Evolutionary conservation across 306 rosid genomes (phyloP), one percentile per base, ranked within the genome.

Genomic region (Echinosophora koreensis): DNA sequence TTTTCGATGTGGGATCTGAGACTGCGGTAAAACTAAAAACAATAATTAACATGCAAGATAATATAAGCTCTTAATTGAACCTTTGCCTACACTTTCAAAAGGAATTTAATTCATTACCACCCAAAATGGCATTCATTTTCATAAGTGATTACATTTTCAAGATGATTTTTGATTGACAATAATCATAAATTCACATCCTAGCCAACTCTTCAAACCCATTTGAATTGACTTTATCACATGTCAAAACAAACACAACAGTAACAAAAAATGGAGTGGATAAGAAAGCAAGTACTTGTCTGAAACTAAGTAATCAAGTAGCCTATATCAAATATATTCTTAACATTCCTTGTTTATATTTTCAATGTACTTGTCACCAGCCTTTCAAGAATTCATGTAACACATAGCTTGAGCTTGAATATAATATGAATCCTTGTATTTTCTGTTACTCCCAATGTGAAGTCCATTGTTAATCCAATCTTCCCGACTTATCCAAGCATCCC

Each of bases 401-500:
- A 95, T 95, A 11, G 97, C 93, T 85, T 92, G 98, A 61, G 92
- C 98, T 84, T 95, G 97, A 81, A 92, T 86, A 73, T 80, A 92
- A 74, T 85, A 87, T 11, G 98, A 92, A 80, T 95, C 98, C 87
- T 90, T 95, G 97, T 92, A 95, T 71, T 95, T 95, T 77, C 83
- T 87, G 69, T 90, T 91, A 71, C 88, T 88, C 70, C 90, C 97
- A 46, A 87, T 22, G 68, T 84, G 94, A 69, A 90, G 41, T 44
- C 97, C 97, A 16, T 80, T 87, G 69, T 71, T 86, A 82, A 92
- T 92, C 98, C 98, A 95, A 71, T 95, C 98, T 49, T 90, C 97
- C 37, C 96, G 80, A 54, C 70, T 89, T 42, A 95, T 76, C 98
- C 97, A 95, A 38, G 92, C 92, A 71, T 95, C 98, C 77, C 97